Evolutionary conservation across 805 yeast species (phyloP), one percentile per base, ranked within the genome.

Genomic region (Candida odintsovae): DNA sequence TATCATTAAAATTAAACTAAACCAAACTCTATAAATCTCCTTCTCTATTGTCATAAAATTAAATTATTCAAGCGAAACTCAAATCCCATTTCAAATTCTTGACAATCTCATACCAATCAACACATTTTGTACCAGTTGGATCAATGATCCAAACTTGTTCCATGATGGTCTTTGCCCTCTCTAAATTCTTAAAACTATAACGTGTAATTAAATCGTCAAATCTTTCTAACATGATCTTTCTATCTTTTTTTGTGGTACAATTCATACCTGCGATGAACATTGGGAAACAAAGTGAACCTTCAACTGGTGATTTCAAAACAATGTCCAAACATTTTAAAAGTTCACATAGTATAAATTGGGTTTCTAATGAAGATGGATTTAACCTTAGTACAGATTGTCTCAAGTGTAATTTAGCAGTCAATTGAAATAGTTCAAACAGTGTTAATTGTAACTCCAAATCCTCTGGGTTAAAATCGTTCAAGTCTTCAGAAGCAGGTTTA

Each of bases 231-330:
- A 86, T 80, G 40, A 64, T 59, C n/a, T 61, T 59, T 19, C 87
- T 71, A 51, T 78, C 83, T n/a, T 55, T 65, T n/a, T 58, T 59
- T 1, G 76, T 71, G 6, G 77, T 73, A 52, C 85, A 76, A 59
- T 81, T 82, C 57, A 86, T 75, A 1, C 92, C 95, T 2, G 89
- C 84, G 19, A 87, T 78, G 59, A 87, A 87, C 51, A 86, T 63
- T 0, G 95, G 95, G 63, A 87, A 86, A 36, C 86, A 82, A 15
- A 86, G 62, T 2, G 84, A 78, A 3, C 87, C 82, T 56, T 86
- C 90, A 38, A 85, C 82, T 1, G 78, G 74, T 0, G 92, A 71
- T 2, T 78, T 87, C 33, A 86, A 57, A 5, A 86, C 72, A 3
- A 77, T 70, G 53, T 83, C 87, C 21, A 86, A 63, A 47, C 83